phyloP scores from a whole-genome alignment of 305 asterid genomes.

The Petunia hybrid region DNA sequence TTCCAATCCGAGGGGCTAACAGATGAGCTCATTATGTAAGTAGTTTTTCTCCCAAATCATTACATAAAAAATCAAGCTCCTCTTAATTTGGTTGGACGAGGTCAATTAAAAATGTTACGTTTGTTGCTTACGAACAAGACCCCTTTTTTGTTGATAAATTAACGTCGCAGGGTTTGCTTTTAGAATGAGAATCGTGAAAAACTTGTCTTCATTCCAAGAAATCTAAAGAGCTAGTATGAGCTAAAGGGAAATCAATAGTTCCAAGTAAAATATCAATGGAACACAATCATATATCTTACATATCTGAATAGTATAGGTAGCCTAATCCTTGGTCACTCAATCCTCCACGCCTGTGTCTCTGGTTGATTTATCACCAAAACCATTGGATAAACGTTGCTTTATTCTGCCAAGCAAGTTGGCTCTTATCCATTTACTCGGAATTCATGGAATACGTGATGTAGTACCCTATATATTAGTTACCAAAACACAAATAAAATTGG shows the following conservation, averaged over 20 bases:
- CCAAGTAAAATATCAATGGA: not conserved
- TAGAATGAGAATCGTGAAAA: not conserved
- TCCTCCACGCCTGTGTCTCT: not conserved
- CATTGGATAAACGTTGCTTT: not conserved
- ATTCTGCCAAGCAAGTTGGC: not conserved
- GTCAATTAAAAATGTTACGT: not conserved
- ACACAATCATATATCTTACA: not conserved
- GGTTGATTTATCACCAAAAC: not conserved
- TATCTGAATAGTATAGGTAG: not conserved
- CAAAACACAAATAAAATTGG: slow-evolving; percentile 7
- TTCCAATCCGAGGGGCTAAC: no score
- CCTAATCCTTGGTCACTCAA: not conserved
- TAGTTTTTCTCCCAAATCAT: no score
- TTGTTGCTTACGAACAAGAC: not conserved
- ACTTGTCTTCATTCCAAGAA: no score
- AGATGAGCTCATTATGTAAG: no score
- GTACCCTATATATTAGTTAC: not conserved
- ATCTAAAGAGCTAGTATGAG: not conserved
- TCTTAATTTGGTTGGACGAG: no score
- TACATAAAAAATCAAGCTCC: no score
- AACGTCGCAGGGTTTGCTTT: not conserved
- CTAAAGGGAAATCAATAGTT: not conserved
- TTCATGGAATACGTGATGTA: not conserved
- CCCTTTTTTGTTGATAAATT: no score
- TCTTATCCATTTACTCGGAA: not conserved